Percentiles rank a stretch among this genome's conserved stretches.
Evolutionary conservation across 176 grass and related monocot species (phyloP).

Genomic region (Triticum monococcum): DNA sequence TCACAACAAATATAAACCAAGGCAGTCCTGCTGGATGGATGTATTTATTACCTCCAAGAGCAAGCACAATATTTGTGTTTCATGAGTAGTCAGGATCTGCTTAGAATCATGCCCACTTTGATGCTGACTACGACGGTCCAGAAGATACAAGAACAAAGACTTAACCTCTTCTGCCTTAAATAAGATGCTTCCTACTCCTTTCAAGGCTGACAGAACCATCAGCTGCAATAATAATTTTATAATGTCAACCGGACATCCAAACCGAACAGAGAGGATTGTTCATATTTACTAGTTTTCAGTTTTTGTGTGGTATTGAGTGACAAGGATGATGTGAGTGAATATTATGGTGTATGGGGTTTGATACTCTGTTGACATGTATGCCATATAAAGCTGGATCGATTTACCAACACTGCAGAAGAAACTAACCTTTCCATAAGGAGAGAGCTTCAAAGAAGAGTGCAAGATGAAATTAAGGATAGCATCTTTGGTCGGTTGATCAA

Average conservation of each 20-base stretch:
- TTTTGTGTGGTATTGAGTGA: not conserved
- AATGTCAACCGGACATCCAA: conserved; percentile 1
- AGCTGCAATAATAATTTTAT: conserved; percentile 47
- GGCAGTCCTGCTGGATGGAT: not conserved
- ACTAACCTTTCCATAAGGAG: conserved; percentile 84
- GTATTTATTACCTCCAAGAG: conserved; percentile 85
- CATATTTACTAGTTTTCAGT: conserved; percentile 15
- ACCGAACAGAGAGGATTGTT: not conserved
- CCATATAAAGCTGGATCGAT: conserved; percentile 9
- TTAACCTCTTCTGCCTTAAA: conserved; percentile 62
- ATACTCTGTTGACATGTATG: not conserved
- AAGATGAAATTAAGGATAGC: conserved; percentile 66
- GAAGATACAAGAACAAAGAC: conserved; percentile 57
- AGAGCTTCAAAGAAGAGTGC: conserved; percentile 57
- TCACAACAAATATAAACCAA: conserved; percentile 14
- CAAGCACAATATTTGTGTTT: conserved; percentile 76
- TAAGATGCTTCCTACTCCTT: conserved; percentile 81
- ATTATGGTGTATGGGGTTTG: not conserved
- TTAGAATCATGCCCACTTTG: conserved; percentile 30
- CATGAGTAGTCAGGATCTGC: conserved; percentile 50
- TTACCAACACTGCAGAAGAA: conserved; percentile 14
- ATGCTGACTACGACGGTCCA: conserved; percentile 45
- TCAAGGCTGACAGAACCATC: conserved; percentile 67
- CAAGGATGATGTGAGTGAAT: not conserved
- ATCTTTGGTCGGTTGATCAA: conserved; percentile 65